Base-by-base conservation (phyloP, 108 stramenopile species). In the Fragilariopsis cylindrus region DNA sequence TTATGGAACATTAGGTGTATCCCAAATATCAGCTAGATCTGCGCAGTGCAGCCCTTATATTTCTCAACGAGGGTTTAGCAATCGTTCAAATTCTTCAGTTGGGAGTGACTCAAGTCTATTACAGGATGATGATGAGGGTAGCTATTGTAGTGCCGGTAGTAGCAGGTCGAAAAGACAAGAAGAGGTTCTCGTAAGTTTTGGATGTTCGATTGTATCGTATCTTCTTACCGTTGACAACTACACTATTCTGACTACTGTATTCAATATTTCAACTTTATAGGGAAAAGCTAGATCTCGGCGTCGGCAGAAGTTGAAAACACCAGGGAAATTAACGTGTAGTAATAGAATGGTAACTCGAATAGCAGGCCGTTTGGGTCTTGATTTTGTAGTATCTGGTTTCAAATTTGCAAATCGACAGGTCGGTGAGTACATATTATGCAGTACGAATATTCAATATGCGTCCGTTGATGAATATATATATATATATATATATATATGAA, bases 281-380 rank as follows among this genome's bases (percentile, higher is more conserved):
- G 67, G 30, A 8, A 48, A 68, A 50, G 67, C 67, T 40, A 68
- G 55, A 57, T 71, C 70, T 3, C 56, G 19, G 39, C 67, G 67
- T 18, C 67, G 45, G 30, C 4, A 44, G 5, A 68, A 68, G 39
- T 44, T 68, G 49, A 39, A 3, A 52, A 68, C 67, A 39, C 67
- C 67, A 18, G 67, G 67, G 7, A 44, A 48, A 47, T 45, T 39
- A 68, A 16, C 13, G 0, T 60, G 8, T 18, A 9, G 13, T 40
- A 65, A 52, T 52, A 65, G 50, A 2, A 53, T 75, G 16, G 42
- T 80, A 6, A 71, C 82, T 8, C 65, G 82, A 41, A 49, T 74
- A 39, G 81, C 78, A 45, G 87, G 87, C 5, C 75, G 87, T 73
- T 57, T 90, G 7, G 89, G 89, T 21, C 66, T 90, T 11, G 89